phyloP scores from a whole-genome alignment of 352 stramenopile species.

The Globisporangium carolinianum region DNA sequence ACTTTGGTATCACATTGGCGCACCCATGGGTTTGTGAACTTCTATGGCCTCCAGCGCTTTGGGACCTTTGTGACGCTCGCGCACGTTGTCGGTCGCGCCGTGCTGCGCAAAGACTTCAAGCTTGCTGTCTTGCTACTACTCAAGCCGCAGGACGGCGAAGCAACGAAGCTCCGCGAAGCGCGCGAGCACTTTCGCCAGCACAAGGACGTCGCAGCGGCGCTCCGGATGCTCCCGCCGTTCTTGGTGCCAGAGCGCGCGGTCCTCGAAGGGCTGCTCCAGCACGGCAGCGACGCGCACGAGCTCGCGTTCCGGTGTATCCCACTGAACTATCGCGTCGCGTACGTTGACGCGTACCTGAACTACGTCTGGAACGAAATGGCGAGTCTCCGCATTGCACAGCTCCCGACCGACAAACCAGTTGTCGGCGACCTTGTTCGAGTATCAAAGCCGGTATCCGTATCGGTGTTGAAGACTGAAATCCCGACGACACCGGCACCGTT shows the following conservation, averaged over 20 bases:
- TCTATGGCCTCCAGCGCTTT: conserved; percentile 96
- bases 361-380: conserved; percentile 95
- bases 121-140: conserved; percentile 91
- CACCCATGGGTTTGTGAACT: conserved; percentile 92
- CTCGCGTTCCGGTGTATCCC: conserved; percentile 64
- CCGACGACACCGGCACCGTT: too few relatives aligned
- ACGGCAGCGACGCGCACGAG: conserved; percentile 70
- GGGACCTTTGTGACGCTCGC: conserved; percentile 82
- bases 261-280: conserved; percentile 63
- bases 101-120: conserved; percentile 93
- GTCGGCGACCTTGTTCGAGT: conserved; percentile 86
- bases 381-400: conserved; percentile 77
- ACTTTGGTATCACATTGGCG: conserved; percentile 43
- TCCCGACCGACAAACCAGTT: conserved; percentile 46
- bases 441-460: too few relatives aligned
- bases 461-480: too few relatives aligned
- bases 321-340: conserved; percentile 47
- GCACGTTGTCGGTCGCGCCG: conserved; percentile 82
- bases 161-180: conserved; percentile 69
- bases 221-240: conserved; percentile 75
- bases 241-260: conserved; percentile 62
- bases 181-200: conserved; percentile 78
- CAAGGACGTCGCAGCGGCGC: conserved; percentile 69
- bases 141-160: conserved; percentile 69
- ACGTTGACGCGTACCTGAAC: conserved; percentile 86